phyloP scores from a whole-genome alignment of 1,139 yeast species.

The Lodderomyces theae region DNA sequence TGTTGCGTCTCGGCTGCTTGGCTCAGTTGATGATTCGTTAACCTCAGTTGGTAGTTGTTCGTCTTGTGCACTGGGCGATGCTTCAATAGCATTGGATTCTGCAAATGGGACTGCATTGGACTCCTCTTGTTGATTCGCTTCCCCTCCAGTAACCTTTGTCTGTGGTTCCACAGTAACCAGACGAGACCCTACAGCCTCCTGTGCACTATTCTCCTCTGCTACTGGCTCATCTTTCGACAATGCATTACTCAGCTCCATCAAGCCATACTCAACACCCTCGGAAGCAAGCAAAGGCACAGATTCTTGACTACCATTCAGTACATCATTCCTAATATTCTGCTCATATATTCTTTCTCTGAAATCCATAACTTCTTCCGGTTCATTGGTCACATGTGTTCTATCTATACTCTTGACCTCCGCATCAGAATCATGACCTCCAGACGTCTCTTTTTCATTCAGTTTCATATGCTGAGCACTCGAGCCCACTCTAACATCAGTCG shows the following conservation, averaged over 20 bases:
- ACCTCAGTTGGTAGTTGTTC: not conserved
- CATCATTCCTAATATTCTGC: conserved; percentile 19
- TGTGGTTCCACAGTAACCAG: too few relatives aligned
- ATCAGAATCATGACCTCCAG: conserved; percentile 1
- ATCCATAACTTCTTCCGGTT: conserved; percentile 42
- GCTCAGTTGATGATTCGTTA: conserved; percentile 5
- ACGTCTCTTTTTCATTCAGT: conserved; percentile 10
- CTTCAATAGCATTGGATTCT: too few relatives aligned
- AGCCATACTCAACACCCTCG: conserved; percentile 2
- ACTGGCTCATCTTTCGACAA: conserved; percentile 3
- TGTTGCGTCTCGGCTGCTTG: conserved; percentile 6
- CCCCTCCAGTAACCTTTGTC: not conserved
- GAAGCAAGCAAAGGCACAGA: conserved; percentile 1
- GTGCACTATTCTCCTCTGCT: conserved; percentile 1
- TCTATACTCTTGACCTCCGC: conserved; percentile 17
- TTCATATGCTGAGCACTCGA: conserved; percentile 22
- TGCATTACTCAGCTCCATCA: not conserved
- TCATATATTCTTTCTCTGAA: conserved; percentile 38
- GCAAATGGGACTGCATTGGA: not conserved
- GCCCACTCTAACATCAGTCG: conserved; percentile 20
- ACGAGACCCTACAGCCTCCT: too few relatives aligned
- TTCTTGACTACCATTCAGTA: not conserved
- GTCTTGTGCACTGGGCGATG: too few relatives aligned
- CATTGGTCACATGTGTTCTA: conserved; percentile 29
- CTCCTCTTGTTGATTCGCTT: not conserved